phyloP scores from a whole-genome alignment of 1,284 basidiomycete species.

The Trametes hirsuta region DNA sequence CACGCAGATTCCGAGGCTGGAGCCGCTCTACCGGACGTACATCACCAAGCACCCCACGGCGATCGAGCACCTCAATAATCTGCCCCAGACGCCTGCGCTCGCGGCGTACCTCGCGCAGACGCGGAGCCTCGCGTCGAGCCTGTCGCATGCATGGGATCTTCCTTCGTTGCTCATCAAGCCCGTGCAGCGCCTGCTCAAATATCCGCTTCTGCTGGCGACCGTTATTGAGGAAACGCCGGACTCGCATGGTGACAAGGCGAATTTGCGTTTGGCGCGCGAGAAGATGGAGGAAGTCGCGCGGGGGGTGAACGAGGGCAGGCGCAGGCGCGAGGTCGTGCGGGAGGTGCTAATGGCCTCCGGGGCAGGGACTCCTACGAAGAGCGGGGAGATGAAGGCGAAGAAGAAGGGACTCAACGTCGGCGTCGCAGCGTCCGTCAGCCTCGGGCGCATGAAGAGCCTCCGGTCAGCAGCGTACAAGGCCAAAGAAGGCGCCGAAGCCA shows the following conservation, averaged over 20 bases:
- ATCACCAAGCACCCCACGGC: conserved; percentile 87
- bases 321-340: conserved; percentile 84
- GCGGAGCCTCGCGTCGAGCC: conserved; percentile 66
- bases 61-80: conserved; percentile 66
- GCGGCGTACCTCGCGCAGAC: conserved; percentile 70
- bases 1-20: conserved; percentile 72
- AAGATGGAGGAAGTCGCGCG: conserved; percentile 80
- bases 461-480: conserved; percentile 35
- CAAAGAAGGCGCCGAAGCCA: conserved; percentile 40
- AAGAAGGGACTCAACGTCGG: conserved; percentile 47
- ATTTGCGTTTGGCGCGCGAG: conserved; percentile 65
- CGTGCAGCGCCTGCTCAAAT: conserved; percentile 91
- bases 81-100: conserved; percentile 61
- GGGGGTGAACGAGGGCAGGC: conserved; percentile 86
- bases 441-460: conserved; percentile 61
- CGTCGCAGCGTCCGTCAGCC: conserved; percentile 58
- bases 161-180: conserved; percentile 89
- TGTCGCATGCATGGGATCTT: conserved; percentile 93
- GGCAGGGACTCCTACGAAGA: conserved; percentile 17
- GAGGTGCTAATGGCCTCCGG: conserved; percentile 52
- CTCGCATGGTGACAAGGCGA: conserved; percentile 73
- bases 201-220: conserved; percentile 82
- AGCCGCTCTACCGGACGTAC: conserved; percentile 82
- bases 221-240: conserved; percentile 82
- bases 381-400: conserved; percentile 40